Conservation (phyloP, 257 asterid species). For the Mentha longifolia region DNA sequence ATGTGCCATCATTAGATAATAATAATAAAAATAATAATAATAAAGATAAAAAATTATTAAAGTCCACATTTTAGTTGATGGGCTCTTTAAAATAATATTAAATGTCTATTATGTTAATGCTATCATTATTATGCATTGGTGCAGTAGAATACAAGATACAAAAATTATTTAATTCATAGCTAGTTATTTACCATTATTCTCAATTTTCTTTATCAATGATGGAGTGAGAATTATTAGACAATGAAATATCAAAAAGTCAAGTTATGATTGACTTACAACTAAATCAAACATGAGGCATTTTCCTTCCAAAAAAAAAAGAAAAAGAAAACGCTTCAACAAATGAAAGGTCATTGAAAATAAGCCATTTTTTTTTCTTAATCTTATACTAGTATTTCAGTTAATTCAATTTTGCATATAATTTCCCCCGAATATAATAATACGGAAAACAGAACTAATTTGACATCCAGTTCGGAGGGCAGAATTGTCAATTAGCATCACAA, state of each 20-base stretch:
- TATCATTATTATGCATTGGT: background rate
- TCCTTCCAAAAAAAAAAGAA: no score
- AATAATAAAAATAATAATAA: no score
- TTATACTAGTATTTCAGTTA: background rate
- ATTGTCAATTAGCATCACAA: background rate
- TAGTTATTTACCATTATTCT: background rate
- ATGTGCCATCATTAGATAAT: background rate
- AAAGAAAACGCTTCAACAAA: background rate
- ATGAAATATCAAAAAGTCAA: background rate
- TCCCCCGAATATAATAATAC: background rate
- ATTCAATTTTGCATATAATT: background rate
- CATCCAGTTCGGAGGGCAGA: constrained; percentile 1
- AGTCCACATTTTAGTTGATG: background rate
- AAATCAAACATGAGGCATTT: background rate
- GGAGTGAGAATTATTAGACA: background rate
- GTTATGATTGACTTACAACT: background rate
- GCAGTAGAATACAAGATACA: no score
- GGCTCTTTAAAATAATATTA: background rate
- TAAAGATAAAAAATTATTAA: background rate
- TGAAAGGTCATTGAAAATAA: background rate
- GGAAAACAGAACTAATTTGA: background rate
- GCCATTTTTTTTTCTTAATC: background rate
- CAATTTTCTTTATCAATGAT: background rate
- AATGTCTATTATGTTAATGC: background rate
- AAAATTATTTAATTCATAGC: no score